These are phyloP conservation scores for Gentiana dahurica DNA, from an alignment of 257 asterid genomes.

Conservation along the genomic window DNA sequence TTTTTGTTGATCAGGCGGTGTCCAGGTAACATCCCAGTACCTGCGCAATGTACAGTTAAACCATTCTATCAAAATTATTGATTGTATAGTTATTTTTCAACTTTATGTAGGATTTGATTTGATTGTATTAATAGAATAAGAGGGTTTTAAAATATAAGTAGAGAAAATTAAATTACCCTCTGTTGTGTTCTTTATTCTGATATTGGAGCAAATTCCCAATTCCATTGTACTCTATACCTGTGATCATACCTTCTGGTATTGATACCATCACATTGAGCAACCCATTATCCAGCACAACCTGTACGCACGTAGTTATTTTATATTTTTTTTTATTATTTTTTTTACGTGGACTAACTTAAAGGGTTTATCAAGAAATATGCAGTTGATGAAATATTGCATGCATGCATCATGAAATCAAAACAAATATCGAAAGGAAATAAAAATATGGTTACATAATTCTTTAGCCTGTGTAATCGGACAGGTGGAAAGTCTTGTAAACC, in stretches of 20 bases:
- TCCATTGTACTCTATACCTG: constrained; percentile 44
- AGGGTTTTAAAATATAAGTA: too few species aligned
- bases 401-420: neutral
- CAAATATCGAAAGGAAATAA: neutral
- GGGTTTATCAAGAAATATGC: too few species aligned
- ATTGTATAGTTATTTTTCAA: too few species aligned
- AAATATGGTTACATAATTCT: neutral
- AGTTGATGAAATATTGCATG: too few species aligned
- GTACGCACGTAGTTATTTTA: neutral
- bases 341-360: too few species aligned
- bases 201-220: constrained; percentile 49
- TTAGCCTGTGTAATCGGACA: neutral
- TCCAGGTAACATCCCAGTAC: constrained; percentile 88
- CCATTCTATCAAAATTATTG: neutral
- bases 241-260: constrained; percentile 52
- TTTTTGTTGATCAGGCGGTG: constrained; percentile 18
- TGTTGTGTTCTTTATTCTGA: constrained; percentile 22
- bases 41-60: constrained; percentile 15
- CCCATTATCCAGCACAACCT: constrained; percentile 69
- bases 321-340: neutral
- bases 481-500: constrained; percentile 5
- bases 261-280: constrained; percentile 42
- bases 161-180: constrained; percentile 43
- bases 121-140: too few species aligned
- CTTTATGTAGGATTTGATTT: neutral